A percentile compares a stretch with the other conserved stretches of the same genome.
phyloP scores from a whole-genome alignment of 1,284 basidiomycete genomes.

The Boletus nobilissimus region DNA sequence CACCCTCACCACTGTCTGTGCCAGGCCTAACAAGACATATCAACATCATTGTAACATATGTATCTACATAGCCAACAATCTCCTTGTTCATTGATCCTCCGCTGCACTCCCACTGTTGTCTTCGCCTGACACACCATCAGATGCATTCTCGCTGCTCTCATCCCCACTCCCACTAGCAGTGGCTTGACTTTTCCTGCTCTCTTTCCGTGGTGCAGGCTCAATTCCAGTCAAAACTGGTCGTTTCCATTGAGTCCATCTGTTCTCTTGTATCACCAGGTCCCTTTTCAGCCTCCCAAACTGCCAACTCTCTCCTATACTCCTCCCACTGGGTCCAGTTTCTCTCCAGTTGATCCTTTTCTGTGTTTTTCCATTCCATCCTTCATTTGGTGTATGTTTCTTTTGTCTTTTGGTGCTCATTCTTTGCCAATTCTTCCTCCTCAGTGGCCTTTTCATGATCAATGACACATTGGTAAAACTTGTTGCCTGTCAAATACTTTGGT shows the following conservation, averaged over 20 bases:
- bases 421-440: conserved; percentile 4
- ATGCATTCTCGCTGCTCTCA: too few species aligned
- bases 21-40: too few species aligned
- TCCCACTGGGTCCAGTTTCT: neutral
- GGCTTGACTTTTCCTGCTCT: too few species aligned
- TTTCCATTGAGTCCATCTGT: neutral
- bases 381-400: neutral
- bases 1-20: neutral
- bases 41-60: too few species aligned
- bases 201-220: neutral
- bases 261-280: neutral
- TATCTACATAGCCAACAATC: too few species aligned
- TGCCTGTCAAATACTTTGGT: conserved; percentile 21
- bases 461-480: conserved; percentile 21
- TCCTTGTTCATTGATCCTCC: too few species aligned
- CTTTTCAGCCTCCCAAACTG: neutral
- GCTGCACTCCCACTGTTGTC: too few species aligned
- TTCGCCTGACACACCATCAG: too few species aligned
- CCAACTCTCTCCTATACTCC: neutral
- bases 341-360: neutral
- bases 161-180: too few species aligned
- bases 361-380: neutral
- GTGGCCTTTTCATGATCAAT: conserved; percentile 1
- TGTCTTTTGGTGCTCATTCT: neutral
- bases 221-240: neutral